Conservation (phyloP, 306 rosid genomes). For the Vigna hirtella region DNA sequence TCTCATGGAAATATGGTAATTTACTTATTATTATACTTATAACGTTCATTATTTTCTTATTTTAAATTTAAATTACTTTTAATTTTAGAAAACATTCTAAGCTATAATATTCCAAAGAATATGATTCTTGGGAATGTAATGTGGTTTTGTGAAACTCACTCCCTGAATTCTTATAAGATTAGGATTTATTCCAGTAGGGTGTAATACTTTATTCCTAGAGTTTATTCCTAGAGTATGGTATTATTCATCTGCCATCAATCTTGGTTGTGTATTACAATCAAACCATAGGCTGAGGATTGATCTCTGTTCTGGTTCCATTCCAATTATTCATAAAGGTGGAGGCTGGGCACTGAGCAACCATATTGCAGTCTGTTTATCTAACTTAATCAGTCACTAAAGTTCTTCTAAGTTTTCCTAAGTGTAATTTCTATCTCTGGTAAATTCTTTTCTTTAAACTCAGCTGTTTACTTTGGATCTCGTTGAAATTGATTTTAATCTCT, state of each 20-base stretch:
- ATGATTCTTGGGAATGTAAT: too few species aligned
- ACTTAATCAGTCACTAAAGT: neutral
- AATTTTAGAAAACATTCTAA: too few species aligned
- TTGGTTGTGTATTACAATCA: slow-evolving; percentile 1
- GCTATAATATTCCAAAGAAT: too few species aligned
- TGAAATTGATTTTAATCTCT: neutral
- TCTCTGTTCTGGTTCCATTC: slow-evolving; percentile 1
- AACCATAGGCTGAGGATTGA: slow-evolving; percentile 17
- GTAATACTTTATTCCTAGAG: neutral
- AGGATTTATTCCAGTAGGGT: slow-evolving; percentile 23
- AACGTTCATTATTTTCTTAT: too few species aligned
- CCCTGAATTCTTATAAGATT: neutral
- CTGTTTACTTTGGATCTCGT: slow-evolving; percentile 3
- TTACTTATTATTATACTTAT: too few species aligned
- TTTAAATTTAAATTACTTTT: too few species aligned
- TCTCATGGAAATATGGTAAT: too few species aligned
- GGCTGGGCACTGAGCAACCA: neutral
- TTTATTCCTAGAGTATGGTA: neutral
- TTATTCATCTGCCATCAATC: slow-evolving; percentile 6
- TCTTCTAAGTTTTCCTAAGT: neutral
- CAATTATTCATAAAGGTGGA: neutral
- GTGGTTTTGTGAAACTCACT: too few species aligned
- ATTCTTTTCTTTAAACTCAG: slow-evolving; percentile 4
- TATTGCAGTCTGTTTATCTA: slow-evolving; percentile 20
- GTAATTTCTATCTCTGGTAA: neutral